Conservation (phyloP, 805 yeast genomes). For the Lachancea nothofagi region DNA sequence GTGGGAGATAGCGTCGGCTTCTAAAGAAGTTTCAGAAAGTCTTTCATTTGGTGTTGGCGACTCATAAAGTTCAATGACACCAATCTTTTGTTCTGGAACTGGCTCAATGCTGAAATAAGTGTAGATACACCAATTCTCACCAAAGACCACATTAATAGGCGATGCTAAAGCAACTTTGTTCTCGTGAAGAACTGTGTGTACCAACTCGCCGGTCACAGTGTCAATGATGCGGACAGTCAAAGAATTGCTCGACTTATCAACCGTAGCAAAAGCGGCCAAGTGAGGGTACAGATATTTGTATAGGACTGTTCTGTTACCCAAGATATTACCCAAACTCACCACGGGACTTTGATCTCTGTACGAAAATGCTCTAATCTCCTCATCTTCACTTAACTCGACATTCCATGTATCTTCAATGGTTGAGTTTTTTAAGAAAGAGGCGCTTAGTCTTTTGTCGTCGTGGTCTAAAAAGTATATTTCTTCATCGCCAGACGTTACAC, state of each 20-base stretch:
- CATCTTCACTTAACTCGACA: conserved; percentile 28
- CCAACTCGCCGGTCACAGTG: conserved; percentile 59
- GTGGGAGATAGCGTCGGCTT: conserved; percentile 35
- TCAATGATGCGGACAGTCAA: conserved; percentile 57
- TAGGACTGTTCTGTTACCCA: conserved; percentile 65
- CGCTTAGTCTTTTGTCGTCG: conserved; percentile 18
- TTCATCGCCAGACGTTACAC: conserved; percentile 11
- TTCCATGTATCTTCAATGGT: conserved; percentile 36
- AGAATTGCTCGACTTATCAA: conserved; percentile 23
- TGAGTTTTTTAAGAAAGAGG: conserved; percentile 23
- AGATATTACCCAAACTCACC: conserved; percentile 61
- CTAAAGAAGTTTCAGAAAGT: conserved; percentile 18
- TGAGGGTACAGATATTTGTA: conserved; percentile 83
- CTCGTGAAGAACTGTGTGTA: conserved; percentile 41
- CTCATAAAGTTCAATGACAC: conserved; percentile 75
- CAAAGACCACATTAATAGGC: conserved; percentile 50
- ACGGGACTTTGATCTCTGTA: conserved; percentile 38
- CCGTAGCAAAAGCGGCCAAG: conserved; percentile 47
- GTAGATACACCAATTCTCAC: conserved; percentile 81
- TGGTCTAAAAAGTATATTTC: conserved; percentile 22
- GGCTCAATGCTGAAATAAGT: conserved; percentile 51
- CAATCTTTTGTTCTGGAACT: conserved; percentile 50
- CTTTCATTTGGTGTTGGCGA: conserved; percentile 49
- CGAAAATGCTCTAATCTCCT: conserved; percentile 38
- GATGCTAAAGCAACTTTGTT: conserved; percentile 39